A percentile compares a stretch with the other conserved stretches of the same genome.
These are phyloP conservation scores for Lactarius deliciosus DNA, from an alignment of 768 basidiomycete species.

Conservation along the genomic window DNA sequence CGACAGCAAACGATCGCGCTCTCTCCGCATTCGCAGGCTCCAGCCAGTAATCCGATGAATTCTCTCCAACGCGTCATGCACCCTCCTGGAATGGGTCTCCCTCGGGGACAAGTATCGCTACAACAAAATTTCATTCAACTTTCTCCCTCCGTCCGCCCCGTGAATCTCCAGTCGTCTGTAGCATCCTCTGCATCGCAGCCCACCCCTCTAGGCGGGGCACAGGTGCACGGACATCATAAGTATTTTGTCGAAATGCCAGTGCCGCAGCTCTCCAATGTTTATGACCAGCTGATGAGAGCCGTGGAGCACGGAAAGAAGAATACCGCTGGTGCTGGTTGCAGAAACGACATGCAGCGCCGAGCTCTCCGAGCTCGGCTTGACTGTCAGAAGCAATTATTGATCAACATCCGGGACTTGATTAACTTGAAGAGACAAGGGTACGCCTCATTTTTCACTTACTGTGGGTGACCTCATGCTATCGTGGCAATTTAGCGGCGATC, in stretches of 20 bases:
- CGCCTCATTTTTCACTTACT: not conserved
- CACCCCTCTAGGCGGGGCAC: slow-evolving; percentile 5
- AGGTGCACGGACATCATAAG: not conserved
- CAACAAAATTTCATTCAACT: slow-evolving; percentile 19
- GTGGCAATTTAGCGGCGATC: slow-evolving; percentile 12
- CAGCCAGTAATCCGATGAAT: slow-evolving; percentile 8
- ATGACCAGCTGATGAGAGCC: not conserved
- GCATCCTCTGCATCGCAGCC: slow-evolving; percentile 12
- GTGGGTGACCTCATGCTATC: not conserved
- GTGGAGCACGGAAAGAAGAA: slow-evolving; percentile 13
- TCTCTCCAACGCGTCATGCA: slow-evolving; percentile 18
- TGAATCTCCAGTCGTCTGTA: slow-evolving; percentile 6
- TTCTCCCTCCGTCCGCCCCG: slow-evolving; percentile 10
- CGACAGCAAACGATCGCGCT: slow-evolving; percentile 13
- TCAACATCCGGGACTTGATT: slow-evolving; percentile 8
- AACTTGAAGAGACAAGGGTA: slow-evolving; percentile 9
- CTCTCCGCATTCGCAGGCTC: slow-evolving; percentile 1
- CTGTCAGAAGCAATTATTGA: not conserved
- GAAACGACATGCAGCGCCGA: slow-evolving; percentile 9
- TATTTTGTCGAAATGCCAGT: not conserved
- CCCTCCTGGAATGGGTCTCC: too few relatives aligned
- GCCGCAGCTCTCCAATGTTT: not conserved
- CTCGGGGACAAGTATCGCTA: slow-evolving; percentile 13
- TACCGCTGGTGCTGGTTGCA: not conserved
- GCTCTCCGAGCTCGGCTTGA: slow-evolving; percentile 8